Evolutionary conservation across 2,329 filamentous ascomycete species (phyloP).

Genomic region (Sporothrix brasiliensis): DNA sequence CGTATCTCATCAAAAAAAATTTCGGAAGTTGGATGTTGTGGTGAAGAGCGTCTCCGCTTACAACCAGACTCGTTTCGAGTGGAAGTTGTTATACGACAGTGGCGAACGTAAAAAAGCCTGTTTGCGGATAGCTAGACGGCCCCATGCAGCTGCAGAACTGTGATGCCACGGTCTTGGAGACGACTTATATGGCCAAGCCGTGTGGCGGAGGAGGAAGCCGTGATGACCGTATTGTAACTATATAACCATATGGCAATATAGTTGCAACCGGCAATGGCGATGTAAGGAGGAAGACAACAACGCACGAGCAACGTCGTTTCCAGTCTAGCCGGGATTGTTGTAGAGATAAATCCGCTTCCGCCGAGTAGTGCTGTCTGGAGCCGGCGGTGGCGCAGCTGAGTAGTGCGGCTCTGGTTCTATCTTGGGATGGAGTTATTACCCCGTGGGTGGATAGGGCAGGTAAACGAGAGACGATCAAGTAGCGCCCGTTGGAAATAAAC

Average conservation of each 20-base stretch:
- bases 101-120: background rate
- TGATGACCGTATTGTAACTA: conserved; percentile 1
- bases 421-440: conserved; percentile 3
- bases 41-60: background rate
- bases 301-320: background rate
- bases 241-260: background rate
- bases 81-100: background rate
- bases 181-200: background rate
- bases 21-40: background rate
- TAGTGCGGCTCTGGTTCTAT: conserved; percentile 16
- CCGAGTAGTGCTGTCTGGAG: background rate
- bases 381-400: conserved; percentile 5
- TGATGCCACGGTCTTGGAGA: background rate
- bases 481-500: background rate
- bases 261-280: background rate
- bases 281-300: background rate
- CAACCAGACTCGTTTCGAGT: background rate
- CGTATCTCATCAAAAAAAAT: background rate
- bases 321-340: background rate
- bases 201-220: background rate
- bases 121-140: background rate
- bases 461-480: background rate
- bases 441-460: background rate
- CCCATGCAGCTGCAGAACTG: conserved; percentile 1
- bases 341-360: background rate